Percentiles rank a stretch among this genome's conserved stretches.
phyloP scores from a whole-genome alignment of 768 basidiomycete genomes.

The Phanerochaete sordida region DNA sequence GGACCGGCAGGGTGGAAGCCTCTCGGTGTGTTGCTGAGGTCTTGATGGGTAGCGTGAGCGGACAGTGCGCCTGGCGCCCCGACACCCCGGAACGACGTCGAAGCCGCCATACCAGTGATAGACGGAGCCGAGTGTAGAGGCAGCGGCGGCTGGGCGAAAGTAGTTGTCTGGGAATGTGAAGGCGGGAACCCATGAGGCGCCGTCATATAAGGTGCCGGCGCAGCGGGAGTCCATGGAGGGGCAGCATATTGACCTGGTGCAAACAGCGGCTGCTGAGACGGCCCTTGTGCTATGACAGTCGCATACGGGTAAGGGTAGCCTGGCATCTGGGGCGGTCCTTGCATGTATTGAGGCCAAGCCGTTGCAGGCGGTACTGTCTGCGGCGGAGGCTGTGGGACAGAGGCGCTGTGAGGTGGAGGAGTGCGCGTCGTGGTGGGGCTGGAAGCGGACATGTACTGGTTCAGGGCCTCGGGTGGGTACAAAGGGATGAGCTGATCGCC shows the following conservation, averaged over 20 bases:
- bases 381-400: neutral
- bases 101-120: neutral
- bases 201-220: neutral
- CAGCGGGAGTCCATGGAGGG: neutral
- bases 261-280: neutral
- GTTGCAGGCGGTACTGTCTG: neutral
- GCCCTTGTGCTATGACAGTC: neutral
- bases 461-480: slow-evolving; percentile 66
- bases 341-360: neutral
- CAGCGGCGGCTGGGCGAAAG: neutral
- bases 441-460: slow-evolving; percentile 56
- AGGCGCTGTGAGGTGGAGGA: slow-evolving; percentile 9
- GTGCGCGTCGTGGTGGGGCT: slow-evolving; percentile 30
- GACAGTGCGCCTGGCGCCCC: neutral
- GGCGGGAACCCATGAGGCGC: neutral
- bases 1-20: neutral
- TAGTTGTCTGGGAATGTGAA: neutral
- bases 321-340: slow-evolving; percentile 3
- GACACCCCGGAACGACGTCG: neutral
- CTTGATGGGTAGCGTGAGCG: neutral
- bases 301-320: slow-evolving; percentile 11
- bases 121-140: neutral
- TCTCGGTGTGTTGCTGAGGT: neutral
- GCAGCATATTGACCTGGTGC: neutral
- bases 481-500: slow-evolving; percentile 71